phyloP scores from a whole-genome alignment of 169 alveolate species.

The Plasmodium adleri region DNA sequence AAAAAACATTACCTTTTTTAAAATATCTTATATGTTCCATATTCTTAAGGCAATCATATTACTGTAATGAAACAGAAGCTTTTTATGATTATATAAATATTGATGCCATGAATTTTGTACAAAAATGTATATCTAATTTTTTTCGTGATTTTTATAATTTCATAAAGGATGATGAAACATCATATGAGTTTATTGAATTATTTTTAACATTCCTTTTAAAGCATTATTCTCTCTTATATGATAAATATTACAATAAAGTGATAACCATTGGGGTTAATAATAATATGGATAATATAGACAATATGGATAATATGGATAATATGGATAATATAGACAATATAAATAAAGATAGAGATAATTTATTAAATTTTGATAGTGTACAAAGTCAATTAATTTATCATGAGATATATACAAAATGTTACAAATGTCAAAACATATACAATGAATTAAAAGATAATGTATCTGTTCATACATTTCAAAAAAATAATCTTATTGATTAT shows the following conservation, averaged over 20 bases:
- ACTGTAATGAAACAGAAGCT: constrained; percentile 51
- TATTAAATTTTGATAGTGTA: no score
- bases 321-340: no score
- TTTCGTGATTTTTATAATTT: constrained; percentile 71
- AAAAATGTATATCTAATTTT: constrained; percentile 18
- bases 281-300: no score
- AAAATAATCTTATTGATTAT: no score
- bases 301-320: no score
- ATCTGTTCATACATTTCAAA: no score
- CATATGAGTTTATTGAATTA: constrained; percentile 50
- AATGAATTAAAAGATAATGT: no score
- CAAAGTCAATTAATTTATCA: no score
- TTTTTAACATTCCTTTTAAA: constrained; percentile 62
- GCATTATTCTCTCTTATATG: constrained; percentile 30
- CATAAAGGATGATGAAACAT: constrained; percentile 35
- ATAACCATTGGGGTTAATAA: no score
- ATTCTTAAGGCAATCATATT: constrained; percentile 37
- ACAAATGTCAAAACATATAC: no score
- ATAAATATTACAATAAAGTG: constrained; percentile 19
- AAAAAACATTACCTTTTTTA: constrained; percentile 59
- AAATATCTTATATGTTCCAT: constrained; percentile 62
- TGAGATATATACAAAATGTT: no score
- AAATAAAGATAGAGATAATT: no score
- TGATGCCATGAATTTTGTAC: neutral
- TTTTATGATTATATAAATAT: constrained; percentile 30